phyloP scores from a whole-genome alignment of 371 early-diverging fungal genomes.

The Rhizopus arrhizus region DNA sequence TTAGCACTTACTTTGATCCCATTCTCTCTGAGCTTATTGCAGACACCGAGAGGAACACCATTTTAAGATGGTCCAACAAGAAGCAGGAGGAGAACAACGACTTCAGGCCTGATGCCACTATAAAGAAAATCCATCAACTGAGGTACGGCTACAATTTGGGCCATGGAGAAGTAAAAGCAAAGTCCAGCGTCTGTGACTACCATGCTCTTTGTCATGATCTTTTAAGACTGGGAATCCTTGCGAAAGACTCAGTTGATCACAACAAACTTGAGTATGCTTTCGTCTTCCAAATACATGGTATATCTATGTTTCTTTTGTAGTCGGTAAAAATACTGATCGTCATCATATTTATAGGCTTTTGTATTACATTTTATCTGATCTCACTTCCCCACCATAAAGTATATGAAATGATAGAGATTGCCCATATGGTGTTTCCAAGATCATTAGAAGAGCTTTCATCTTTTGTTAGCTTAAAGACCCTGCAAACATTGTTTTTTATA shows the following conservation, averaged over 20 bases:
- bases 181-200: too few relatives aligned
- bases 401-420: conserved; percentile 5
- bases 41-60: too few relatives aligned
- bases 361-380: conserved; percentile 1
- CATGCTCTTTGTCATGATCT: neutral
- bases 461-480: conserved; percentile 9
- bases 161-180: too few relatives aligned
- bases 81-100: too few relatives aligned
- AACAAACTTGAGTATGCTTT: conserved; percentile 3
- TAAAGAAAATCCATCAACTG: too few relatives aligned
- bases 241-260: neutral
- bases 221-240: neutral
- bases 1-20: too few relatives aligned
- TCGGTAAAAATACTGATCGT: conserved; percentile 4
- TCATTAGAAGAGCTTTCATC: conserved; percentile 10
- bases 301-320: conserved; percentile 8
- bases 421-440: neutral
- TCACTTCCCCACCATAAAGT: conserved; percentile 6
- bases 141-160: too few relatives aligned
- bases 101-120: too few relatives aligned
- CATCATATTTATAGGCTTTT: conserved; percentile 9
- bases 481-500: neutral
- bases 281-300: conserved; percentile 3
- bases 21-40: too few relatives aligned
- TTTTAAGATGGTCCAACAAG: too few relatives aligned